These are phyloP conservation scores for Luzula sylvatica DNA, from an alignment of 176 grass and related monocot species.

Conservation along the genomic window DNA sequence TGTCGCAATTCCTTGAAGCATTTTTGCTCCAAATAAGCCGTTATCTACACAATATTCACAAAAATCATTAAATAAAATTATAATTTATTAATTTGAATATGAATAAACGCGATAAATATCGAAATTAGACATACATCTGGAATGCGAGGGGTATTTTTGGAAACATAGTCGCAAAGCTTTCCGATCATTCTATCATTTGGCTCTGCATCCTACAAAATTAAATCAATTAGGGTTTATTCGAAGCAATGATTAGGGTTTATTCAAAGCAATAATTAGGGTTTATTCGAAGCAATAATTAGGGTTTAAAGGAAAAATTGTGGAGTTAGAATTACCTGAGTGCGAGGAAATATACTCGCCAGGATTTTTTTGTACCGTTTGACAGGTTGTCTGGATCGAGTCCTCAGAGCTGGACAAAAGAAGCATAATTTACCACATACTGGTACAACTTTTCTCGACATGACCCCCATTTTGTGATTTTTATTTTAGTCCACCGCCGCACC, in stretches of 20 bases:
- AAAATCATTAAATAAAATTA: constrained; percentile 1
- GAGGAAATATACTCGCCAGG: constrained; percentile 60
- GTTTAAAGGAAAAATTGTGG: no score
- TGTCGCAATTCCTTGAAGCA: constrained; percentile 90
- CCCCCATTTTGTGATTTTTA: constrained; percentile 39
- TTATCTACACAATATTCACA: constrained; percentile 64
- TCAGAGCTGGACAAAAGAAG: constrained; percentile 79
- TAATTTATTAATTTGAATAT: neutral
- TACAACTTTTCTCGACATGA: constrained; percentile 73
- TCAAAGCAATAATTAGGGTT: no score
- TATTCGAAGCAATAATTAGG: no score
- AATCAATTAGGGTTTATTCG: no score
- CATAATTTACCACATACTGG: constrained; percentile 79
- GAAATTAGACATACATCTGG: constrained; percentile 46
- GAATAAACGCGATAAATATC: neutral
- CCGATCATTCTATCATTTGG: constrained; percentile 86
- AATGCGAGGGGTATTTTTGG: constrained; percentile 67
- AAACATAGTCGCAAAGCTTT: constrained; percentile 89
- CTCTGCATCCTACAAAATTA: constrained; percentile 57
- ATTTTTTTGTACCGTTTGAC: constrained; percentile 96
- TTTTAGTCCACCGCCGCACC: neutral
- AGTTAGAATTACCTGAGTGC: constrained; percentile 41
- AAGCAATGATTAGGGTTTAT: no score
- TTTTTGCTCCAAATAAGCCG: constrained; percentile 72
- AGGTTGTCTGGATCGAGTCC: constrained; percentile 67